Evolutionary conservation across 1,139 yeast species (phyloP), one percentile per base, ranked within the genome.

Genomic region (Protomyces macrosporus): DNA sequence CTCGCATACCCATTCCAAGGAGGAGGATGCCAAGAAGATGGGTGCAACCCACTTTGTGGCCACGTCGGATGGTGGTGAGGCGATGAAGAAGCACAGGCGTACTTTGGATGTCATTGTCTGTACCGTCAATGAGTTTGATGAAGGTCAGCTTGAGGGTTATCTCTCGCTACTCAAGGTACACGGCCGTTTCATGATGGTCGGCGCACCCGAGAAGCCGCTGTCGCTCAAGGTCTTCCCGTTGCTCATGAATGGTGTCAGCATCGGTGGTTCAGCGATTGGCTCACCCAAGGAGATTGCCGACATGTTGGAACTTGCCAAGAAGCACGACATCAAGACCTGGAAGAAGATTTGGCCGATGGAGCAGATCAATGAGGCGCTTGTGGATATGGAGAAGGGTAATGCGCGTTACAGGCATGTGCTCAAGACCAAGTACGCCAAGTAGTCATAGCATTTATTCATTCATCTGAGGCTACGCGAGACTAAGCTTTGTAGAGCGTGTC

Each of bases 281-380:
- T 78, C 82, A 55, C 81, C 84, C 73, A 72, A 73, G 42, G 88
- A 84, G 74, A 82, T 84, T 65, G 72, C 78, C 63, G 84, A 81
- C 68, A 77, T 85, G 76, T 76, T 85, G 71, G 73, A 82, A 33
- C 70, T 85, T 67, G 85, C 84, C 51, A 82, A 80, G 23, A 76
- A 82, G 69, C 77, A 82, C 68, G 74, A 77, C 50, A 76, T 84
- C 68, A 77, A 77, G 66, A 83, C 86, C 33, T 83, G 87, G 88
- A 79, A 82, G 65, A 87, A 84, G 75, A 77, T 80, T 35, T 73
- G 84, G 57, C 82, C 84, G 56, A 76, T 84, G 67, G 76, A 78
- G 63, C 84, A 81, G 70, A 81, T 61, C 45, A 65, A 65, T 52
- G 48, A 51, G 40, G 65, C 65, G 4, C 54, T 62, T 36, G 30